A percentile compares a stretch with the other conserved stretches of the same genome.
phyloP scores from a whole-genome alignment of 495 filamentous ascomycete genomes.

The Hyaloscypha bicolor region DNA sequence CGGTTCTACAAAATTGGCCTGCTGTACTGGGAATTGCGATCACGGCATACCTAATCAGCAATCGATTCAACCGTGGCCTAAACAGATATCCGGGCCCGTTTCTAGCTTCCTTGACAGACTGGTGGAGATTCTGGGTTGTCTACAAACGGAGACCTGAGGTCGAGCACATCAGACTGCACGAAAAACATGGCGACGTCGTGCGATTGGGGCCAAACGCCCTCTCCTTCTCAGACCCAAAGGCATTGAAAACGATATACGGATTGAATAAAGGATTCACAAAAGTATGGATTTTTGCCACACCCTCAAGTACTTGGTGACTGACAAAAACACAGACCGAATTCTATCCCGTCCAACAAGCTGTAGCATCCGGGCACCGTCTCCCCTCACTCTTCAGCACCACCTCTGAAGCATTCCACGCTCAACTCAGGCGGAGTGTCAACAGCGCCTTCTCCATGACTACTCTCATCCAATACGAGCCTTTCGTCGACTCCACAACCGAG shows the following conservation, averaged over 20 bases:
- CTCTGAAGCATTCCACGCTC: slow-evolving; percentile 72
- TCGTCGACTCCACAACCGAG: slow-evolving; percentile 67
- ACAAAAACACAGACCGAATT: slow-evolving; percentile 60
- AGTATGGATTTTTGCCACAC: slow-evolving; percentile 41
- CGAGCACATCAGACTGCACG: slow-evolving; percentile 67
- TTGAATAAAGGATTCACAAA: slow-evolving; percentile 83
- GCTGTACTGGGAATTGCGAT: slow-evolving; percentile 36
- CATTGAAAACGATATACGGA: slow-evolving; percentile 74
- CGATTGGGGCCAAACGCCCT: slow-evolving; percentile 58
- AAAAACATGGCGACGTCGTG: slow-evolving; percentile 61
- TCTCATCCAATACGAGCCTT: slow-evolving; percentile 72
- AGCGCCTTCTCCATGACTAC: slow-evolving; percentile 74
- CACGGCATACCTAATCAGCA: slow-evolving; percentile 51
- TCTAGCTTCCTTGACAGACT: slow-evolving; percentile 66
- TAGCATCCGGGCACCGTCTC: slow-evolving; percentile 63
- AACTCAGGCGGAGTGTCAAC: slow-evolving; percentile 69
- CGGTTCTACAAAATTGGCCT: slow-evolving; percentile 53
- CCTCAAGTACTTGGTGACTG: slow-evolving; percentile 25
- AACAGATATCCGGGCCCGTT: slow-evolving; percentile 69
- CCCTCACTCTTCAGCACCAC: slow-evolving; percentile 78
- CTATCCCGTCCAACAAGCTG: slow-evolving; percentile 68
- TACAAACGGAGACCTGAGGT: slow-evolving; percentile 61
- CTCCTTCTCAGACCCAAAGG: slow-evolving; percentile 55
- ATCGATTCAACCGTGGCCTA: slow-evolving; percentile 60
- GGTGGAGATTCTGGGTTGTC: slow-evolving; percentile 71